Evolutionary conservation across 176 grass and related monocot genomes (phyloP).

Genomic region (Elaeis guineensis): DNA sequence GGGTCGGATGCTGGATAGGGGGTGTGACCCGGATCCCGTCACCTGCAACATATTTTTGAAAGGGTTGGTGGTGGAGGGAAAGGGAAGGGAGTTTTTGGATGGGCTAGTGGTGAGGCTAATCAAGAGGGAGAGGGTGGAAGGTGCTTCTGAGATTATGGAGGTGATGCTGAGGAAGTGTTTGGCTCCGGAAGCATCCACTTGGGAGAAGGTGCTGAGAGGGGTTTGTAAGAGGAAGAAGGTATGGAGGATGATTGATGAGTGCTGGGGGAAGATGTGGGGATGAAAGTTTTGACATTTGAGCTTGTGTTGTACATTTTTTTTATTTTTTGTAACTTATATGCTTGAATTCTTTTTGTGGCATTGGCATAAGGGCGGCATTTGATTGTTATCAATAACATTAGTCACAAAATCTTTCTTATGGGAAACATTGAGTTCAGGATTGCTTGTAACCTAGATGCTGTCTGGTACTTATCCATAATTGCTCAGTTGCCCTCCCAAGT

Average conservation of each 20-base stretch:
- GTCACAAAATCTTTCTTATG: too few relatives aligned
- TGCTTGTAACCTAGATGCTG: too few relatives aligned
- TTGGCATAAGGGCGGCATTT: too few relatives aligned
- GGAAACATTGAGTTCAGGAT: too few relatives aligned
- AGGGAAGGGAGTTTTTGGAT: slow-evolving; percentile 66
- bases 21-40: slow-evolving; percentile 62
- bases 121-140: slow-evolving; percentile 46
- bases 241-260: slow-evolving; percentile 39
- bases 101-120: slow-evolving; percentile 59
- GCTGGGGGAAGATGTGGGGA: slow-evolving; percentile 69
- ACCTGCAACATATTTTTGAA: slow-evolving; percentile 76
- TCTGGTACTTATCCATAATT: too few relatives aligned
- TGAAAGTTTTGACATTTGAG: too few relatives aligned
- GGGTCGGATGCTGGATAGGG: slow-evolving; percentile 64
- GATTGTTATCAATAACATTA: too few relatives aligned
- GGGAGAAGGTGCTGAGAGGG: slow-evolving; percentile 43
- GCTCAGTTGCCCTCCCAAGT: too few relatives aligned
- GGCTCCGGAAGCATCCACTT: slow-evolving; percentile 40
- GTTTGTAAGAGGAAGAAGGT: slow-evolving; percentile 42
- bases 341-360: too few relatives aligned
- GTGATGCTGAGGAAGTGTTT: slow-evolving; percentile 74
- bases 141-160: slow-evolving; percentile 44
- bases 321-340: too few relatives aligned
- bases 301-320: too few relatives aligned
- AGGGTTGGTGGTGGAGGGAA: slow-evolving; percentile 29